Base-by-base conservation (phyloP, 2,329 filamentous ascomycete genomes). In the Cyanodermella asteris region DNA sequence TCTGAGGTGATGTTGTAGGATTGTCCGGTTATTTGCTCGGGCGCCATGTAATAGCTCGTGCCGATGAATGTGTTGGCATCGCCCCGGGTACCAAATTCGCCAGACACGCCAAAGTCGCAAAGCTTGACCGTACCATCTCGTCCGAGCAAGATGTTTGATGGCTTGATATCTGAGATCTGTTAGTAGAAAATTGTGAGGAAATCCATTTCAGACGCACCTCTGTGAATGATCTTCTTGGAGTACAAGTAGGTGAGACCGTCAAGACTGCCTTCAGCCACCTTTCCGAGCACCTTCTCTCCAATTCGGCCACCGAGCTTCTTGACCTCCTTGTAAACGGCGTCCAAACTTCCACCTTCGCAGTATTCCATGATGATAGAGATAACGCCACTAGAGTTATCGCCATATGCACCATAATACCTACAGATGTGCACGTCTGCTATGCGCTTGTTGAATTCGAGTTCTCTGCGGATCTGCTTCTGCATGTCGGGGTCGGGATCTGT, bases 311-410 rank as follows among this genome's bases (percentile, higher is more conserved):
- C 84, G 2, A 94, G 65, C 38, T 87, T 80, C 56, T 91, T 91
- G 18, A 97, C 82, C 51, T 97, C 87, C 36, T 78, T 78, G 56
- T 97, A 97, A 35, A 97, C 87, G 44, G 78, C 87, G 53, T 97
- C 82, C 12, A 97, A 63, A 23, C 80, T 91, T 26, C 87, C 87
- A 29, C 87, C 87, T 50, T 94, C 87, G 45, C 87, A 97, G 41
- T 91, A 94, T 46, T 97, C 87, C 87, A 97, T 97, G 29, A 81
- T 82, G 43, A 97, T 97, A 23, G 80, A 91, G 37, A 97, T 94
- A 23, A 84, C 94, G 25, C 82, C 80, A 7, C 80, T 90, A n/a
- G 80, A 74, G 30, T 87, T 76, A 44, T 97, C 84, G 45, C 90
- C 78, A 46, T 94, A 97, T 20, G 84, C 84, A 34, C 87, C 87